Percentiles rank a stretch among this genome's conserved stretches.
Evolutionary conservation across 2,329 filamentous ascomycete genomes (phyloP).

Genomic region (Teratosphaeria pseudoeucalypti): DNA sequence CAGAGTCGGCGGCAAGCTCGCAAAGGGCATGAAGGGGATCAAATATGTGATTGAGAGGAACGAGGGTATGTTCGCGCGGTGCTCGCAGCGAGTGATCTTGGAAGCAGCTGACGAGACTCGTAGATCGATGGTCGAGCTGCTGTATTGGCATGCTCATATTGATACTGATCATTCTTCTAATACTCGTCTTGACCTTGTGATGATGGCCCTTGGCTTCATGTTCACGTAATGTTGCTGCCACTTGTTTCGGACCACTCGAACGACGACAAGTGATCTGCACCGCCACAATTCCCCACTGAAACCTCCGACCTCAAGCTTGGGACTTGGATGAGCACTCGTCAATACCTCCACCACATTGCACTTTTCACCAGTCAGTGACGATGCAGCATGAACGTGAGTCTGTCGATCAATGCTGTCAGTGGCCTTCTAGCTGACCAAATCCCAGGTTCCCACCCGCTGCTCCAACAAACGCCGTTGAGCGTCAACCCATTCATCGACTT

Average conservation of each 20-base stretch:
- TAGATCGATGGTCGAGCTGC: conserved; percentile 68
- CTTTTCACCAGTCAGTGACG: neutral
- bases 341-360: conserved; percentile 1
- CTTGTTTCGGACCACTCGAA: neutral
- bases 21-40: conserved; percentile 79
- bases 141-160: conserved; percentile 85
- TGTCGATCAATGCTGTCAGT: neutral
- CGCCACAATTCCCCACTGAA: neutral
- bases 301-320: conserved; percentile 1
- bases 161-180: conserved; percentile 73
- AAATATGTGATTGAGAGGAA: conserved; percentile 76
- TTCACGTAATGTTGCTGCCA: neutral
- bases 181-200: conserved; percentile 62
- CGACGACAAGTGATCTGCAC: neutral
- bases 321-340: neutral
- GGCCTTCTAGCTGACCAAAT: neutral
- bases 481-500: conserved; percentile 91
- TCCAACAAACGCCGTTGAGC: conserved; percentile 85
- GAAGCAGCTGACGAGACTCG: conserved; percentile 5
- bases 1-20: conserved; percentile 73
- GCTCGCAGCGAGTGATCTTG: neutral
- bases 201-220: neutral
- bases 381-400: conserved; percentile 23
- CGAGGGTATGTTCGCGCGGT: conserved; percentile 58
- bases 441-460: conserved; percentile 61